Conservation (phyloP, 1,139 yeast species). For the Petasospora fabianii region DNA sequence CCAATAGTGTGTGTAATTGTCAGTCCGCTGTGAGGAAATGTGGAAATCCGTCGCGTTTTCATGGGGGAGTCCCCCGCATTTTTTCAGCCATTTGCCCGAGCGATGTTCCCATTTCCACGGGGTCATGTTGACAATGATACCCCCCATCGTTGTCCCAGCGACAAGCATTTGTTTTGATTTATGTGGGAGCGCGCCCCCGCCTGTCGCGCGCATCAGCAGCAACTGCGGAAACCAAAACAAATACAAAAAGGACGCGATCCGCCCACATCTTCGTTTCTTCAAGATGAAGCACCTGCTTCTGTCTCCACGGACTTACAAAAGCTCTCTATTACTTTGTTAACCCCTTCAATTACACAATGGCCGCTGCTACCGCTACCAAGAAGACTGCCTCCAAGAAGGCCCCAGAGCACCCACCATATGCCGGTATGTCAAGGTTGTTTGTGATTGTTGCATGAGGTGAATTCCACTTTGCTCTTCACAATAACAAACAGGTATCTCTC, state of each 20-base stretch:
- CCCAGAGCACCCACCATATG: slow-evolving; percentile 39
- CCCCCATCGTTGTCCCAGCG: slow-evolving; percentile 4
- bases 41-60: slow-evolving; percentile 1
- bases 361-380: slow-evolving; percentile 16
- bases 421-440: slow-evolving; percentile 29
- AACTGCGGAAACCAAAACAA: slow-evolving; percentile 15
- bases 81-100: too few relatives aligned
- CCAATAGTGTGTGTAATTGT: slow-evolving; percentile 7
- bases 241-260: slow-evolving; percentile 15
- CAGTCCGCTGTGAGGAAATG: slow-evolving; percentile 3
- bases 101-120: slow-evolving; percentile 4
- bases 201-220: slow-evolving; percentile 3
- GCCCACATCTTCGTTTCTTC: slow-evolving; percentile 4
- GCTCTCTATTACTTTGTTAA: neutral
- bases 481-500: too few relatives aligned
- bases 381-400: slow-evolving; percentile 27
- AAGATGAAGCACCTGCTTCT: too few relatives aligned
- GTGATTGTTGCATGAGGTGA: neutral
- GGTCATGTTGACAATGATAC: neutral
- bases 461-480: neutral
- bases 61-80: too few relatives aligned
- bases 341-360: slow-evolving; percentile 9
- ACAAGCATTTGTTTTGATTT: slow-evolving; percentile 6
- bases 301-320: neutral
- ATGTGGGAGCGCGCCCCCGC: neutral